Percentiles rank a stretch among this genome's conserved stretches.
Evolutionary conservation across 1,139 yeast species (phyloP).

Genomic region (Debaryomyces sp.): DNA sequence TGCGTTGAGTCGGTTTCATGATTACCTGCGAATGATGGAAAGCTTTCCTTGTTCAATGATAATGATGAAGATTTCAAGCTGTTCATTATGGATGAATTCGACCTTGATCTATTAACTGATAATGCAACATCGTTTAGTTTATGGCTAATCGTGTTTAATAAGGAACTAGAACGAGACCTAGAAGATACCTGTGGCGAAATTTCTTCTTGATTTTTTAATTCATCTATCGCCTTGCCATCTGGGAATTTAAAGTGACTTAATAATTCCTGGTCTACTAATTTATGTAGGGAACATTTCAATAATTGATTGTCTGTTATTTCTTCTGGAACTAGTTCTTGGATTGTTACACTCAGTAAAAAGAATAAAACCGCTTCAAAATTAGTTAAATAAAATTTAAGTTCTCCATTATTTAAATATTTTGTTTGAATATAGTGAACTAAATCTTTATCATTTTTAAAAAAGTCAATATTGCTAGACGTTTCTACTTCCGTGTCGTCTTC

Average conservation of each 20-base stretch:
- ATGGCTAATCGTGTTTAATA: conserved; percentile 39
- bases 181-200: conserved; percentile 13
- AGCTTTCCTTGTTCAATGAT: conserved; percentile 26
- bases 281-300: conserved; percentile 22
- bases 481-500: conserved; percentile 10
- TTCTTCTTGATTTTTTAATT: conserved; percentile 19
- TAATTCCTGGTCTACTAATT: conserved; percentile 37
- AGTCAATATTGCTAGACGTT: conserved; percentile 17
- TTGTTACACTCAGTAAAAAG: conserved; percentile 41
- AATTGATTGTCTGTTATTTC: conserved; percentile 20
- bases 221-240: conserved; percentile 25
- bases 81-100: conserved; percentile 31
- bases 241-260: conserved; percentile 35
- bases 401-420: conserved; percentile 42
- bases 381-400: conserved; percentile 41
- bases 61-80: conserved; percentile 22
- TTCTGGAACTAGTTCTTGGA: conserved; percentile 29
- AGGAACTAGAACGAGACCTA: conserved; percentile 43
- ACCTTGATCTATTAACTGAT: conserved; percentile 30
- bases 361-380: conserved; percentile 47
- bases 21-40: conserved; percentile 26
- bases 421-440: conserved; percentile 31
- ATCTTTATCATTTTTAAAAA: conserved; percentile 34
- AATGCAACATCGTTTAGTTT: conserved; percentile 27
- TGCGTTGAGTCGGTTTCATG: conserved; percentile 17